These are phyloP conservation scores for Acanthamoeba polyphaga DNA, from an alignment of 208 protist species.

Conservation along the genomic window DNA sequence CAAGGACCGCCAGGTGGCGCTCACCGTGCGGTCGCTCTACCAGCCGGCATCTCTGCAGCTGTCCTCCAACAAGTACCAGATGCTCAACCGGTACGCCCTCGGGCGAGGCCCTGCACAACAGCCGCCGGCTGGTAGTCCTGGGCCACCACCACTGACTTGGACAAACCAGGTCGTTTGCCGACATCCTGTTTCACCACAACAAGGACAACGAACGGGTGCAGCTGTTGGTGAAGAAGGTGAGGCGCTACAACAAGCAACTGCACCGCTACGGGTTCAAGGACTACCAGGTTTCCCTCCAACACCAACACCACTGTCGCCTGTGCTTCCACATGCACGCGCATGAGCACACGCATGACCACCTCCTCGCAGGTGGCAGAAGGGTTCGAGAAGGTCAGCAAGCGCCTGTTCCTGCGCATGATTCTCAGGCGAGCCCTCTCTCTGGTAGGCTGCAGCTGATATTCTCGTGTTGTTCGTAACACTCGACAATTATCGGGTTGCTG, in stretches of 20 bases:
- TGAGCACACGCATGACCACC: not conserved
- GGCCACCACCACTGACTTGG: not conserved
- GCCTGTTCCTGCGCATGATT: slow-evolving; percentile 15
- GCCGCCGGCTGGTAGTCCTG: too few relatives aligned
- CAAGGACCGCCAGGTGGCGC: slow-evolving; percentile 3
- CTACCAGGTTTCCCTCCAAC: not conserved
- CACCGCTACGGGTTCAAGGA: slow-evolving; percentile 40
- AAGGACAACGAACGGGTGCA: not conserved
- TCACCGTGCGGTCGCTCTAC: slow-evolving; percentile 7
- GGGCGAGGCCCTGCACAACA: too few relatives aligned
- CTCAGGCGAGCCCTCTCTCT: not conserved
- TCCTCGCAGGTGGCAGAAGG: not conserved
- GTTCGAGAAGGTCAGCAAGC: slow-evolving; percentile 23
- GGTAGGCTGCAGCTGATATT: not conserved
- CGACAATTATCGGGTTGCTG: not conserved
- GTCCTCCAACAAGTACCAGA: slow-evolving; percentile 25
- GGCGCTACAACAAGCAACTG: not conserved
- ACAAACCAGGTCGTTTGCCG: not conserved
- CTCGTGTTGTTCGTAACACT: not conserved
- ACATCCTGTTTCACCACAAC: not conserved
- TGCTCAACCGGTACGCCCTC: not conserved
- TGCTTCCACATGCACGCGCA: too few relatives aligned
- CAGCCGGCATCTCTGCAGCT: not conserved
- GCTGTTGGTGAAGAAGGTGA: not conserved
- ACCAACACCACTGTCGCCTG: too few relatives aligned